phyloP scores from a whole-genome alignment of 495 filamentous ascomycete genomes.

The Neurospora sp. region DNA sequence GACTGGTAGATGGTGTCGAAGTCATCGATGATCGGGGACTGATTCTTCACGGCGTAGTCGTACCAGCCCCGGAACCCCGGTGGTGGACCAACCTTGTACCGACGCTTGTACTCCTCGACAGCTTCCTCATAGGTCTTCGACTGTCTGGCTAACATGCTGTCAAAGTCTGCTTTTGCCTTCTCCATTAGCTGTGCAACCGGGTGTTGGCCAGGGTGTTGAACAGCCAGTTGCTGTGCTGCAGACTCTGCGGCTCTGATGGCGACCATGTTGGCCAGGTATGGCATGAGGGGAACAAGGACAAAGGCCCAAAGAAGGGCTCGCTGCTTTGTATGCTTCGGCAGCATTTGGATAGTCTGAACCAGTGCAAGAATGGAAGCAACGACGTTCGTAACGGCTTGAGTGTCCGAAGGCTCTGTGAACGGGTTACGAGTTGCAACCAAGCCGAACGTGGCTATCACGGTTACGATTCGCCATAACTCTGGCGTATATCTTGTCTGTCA shows the following conservation, averaged over 20 bases:
- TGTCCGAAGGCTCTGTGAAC: conserved; percentile 11
- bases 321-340: conserved; percentile 11
- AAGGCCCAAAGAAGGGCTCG: conserved; percentile 11
- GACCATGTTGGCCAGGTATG: conserved; percentile 11
- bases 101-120: conserved; percentile 40
- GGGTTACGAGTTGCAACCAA: conserved; percentile 14
- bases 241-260: conserved; percentile 3
- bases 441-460: conserved; percentile 17
- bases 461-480: conserved; percentile 15
- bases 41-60: conserved; percentile 46
- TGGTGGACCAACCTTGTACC: conserved; percentile 46
- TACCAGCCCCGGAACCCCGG: conserved; percentile 56
- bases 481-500: conserved; percentile 1
- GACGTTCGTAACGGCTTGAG: conserved; percentile 5
- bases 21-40: conserved; percentile 60
- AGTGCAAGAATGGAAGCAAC: conserved; percentile 13
- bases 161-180: conserved; percentile 30
- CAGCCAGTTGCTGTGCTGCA: background rate
- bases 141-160: conserved; percentile 28
- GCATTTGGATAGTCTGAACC: conserved; percentile 11
- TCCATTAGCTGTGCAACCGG: conserved; percentile 37
- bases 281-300: conserved; percentile 7
- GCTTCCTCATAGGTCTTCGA: conserved; percentile 35
- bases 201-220: conserved; percentile 19
- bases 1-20: conserved; percentile 42